Percentiles rank a stretch among this genome's conserved stretches.
Conservation (phyloP, 106 monocot species). For the Dioscorea dumetorum region DNA sequence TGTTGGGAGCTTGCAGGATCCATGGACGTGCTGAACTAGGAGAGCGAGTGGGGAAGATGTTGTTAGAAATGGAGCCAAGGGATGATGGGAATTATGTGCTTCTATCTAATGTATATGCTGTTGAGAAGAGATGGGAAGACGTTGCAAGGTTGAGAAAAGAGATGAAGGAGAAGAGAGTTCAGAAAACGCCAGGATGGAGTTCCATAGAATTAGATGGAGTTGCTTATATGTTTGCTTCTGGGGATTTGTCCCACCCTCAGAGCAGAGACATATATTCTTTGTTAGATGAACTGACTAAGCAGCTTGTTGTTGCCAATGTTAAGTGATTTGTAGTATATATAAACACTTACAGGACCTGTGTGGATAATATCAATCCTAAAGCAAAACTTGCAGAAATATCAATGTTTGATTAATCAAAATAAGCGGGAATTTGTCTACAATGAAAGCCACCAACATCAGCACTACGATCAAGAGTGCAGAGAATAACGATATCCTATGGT, state of each 20-base stretch:
- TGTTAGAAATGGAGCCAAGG: slow-evolving; percentile 18
- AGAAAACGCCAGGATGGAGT: slow-evolving; percentile 19
- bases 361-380: too few relatives aligned
- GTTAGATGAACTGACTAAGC: slow-evolving; percentile 4
- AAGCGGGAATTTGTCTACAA: too few relatives aligned
- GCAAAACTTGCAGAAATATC: too few relatives aligned
- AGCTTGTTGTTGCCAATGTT: not conserved
- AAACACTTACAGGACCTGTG: too few relatives aligned
- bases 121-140: slow-evolving; percentile 9
- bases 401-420: too few relatives aligned
- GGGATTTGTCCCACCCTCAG: slow-evolving; percentile 7
- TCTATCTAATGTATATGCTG: slow-evolving; percentile 14
- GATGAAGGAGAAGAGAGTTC: slow-evolving; percentile 14
- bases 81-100: slow-evolving; percentile 20
- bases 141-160: slow-evolving; percentile 12
- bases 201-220: slow-evolving; percentile 24
- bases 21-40: slow-evolving; percentile 15
- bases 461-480: too few relatives aligned
- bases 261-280: slow-evolving; percentile 11
- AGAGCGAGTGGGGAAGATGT: slow-evolving; percentile 12
- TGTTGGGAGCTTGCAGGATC: slow-evolving; percentile 15
- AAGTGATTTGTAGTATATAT: not conserved
- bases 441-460: too few relatives aligned
- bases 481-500: too few relatives aligned
- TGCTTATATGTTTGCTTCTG: slow-evolving; percentile 14